Percentiles rank a stretch among this genome's conserved stretches.
Conservation (phyloP, 805 yeast genomes). For the Yarrowia hollandica region DNA sequence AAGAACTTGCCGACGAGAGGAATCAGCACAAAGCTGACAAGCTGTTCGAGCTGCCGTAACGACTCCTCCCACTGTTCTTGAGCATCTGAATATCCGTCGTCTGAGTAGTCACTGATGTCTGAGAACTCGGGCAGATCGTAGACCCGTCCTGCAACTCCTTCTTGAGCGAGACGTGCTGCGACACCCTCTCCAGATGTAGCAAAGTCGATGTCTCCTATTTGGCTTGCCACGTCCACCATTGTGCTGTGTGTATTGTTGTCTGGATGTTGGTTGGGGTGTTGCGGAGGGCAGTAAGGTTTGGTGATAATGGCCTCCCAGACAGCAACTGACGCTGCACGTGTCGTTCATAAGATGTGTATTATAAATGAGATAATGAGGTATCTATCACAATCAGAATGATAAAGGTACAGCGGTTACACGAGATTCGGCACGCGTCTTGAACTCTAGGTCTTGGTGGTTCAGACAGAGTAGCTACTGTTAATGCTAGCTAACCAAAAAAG, state of each 20-base stretch:
- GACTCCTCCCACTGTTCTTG: conserved; percentile 78
- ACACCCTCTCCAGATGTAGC: conserved; percentile 13
- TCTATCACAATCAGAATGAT: too few relatives aligned
- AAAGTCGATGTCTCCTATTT: conserved; percentile 12
- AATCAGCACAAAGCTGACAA: conserved; percentile 56
- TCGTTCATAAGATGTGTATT: too few relatives aligned
- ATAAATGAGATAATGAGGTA: too few relatives aligned
- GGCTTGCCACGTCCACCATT: conserved; percentile 23
- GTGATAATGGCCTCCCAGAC: background rate
- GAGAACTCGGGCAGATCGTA: conserved; percentile 31
- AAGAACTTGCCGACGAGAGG: conserved; percentile 68
- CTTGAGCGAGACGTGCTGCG: conserved; percentile 7
- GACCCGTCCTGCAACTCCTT: background rate
- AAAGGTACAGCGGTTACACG: too few relatives aligned
- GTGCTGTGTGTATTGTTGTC: background rate
- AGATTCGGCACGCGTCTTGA: too few relatives aligned
- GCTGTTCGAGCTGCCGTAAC: conserved; percentile 54
- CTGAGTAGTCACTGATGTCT: conserved; percentile 28
- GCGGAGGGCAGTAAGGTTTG: background rate
- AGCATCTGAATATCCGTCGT: conserved; percentile 45
- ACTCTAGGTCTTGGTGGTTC: too few relatives aligned
- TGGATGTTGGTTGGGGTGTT: conserved; percentile 18
- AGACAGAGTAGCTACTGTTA: too few relatives aligned
- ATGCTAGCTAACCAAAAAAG: too few relatives aligned
- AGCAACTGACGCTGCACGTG: conserved; percentile 6